Evolutionary conservation across 805 yeast genomes (phyloP).

Genomic region (Candida xyloterini): DNA sequence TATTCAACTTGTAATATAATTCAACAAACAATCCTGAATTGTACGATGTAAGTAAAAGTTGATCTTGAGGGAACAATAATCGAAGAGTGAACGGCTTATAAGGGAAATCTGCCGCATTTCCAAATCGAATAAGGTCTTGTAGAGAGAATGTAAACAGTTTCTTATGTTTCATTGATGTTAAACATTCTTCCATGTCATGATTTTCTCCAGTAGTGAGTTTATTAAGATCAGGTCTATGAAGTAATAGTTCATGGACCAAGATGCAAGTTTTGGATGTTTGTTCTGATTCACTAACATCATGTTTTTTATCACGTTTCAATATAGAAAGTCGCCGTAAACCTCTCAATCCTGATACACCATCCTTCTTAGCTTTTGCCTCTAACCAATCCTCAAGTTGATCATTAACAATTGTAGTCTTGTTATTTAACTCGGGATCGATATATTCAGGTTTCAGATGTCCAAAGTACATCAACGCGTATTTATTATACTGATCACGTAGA

Average conservation of each 20-base stretch:
- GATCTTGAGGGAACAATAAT: conserved; percentile 28
- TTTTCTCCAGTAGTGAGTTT: conserved; percentile 9
- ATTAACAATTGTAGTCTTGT: too few relatives aligned
- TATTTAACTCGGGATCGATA: conserved; percentile 29
- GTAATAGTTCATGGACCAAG: conserved; percentile 14
- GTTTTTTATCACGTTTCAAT: not conserved
- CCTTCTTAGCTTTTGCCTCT: not conserved
- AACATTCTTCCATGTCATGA: conserved; percentile 6
- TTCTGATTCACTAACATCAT: not conserved
- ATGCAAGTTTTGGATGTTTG: conserved; percentile 1
- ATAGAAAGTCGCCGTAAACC: not conserved
- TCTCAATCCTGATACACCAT: not conserved
- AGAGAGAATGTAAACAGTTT: conserved; percentile 24
- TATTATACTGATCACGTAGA: conserved; percentile 14
- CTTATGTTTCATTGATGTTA: conserved; percentile 10
- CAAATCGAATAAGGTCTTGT: conserved; percentile 31
- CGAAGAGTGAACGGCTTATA: conserved; percentile 32
- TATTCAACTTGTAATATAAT: conserved; percentile 31
- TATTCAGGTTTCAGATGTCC: conserved; percentile 22
- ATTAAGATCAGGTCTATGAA: conserved; percentile 12
- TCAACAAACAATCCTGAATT: conserved; percentile 28
- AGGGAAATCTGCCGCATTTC: conserved; percentile 32
- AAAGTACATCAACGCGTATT: conserved; percentile 22
- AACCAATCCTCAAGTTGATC: not conserved
- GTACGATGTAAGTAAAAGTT: conserved; percentile 27